These are phyloP conservation scores for Eucalyptus erythrocorys DNA, from an alignment of 345 rosid genomes.

Conservation along the genomic window DNA sequence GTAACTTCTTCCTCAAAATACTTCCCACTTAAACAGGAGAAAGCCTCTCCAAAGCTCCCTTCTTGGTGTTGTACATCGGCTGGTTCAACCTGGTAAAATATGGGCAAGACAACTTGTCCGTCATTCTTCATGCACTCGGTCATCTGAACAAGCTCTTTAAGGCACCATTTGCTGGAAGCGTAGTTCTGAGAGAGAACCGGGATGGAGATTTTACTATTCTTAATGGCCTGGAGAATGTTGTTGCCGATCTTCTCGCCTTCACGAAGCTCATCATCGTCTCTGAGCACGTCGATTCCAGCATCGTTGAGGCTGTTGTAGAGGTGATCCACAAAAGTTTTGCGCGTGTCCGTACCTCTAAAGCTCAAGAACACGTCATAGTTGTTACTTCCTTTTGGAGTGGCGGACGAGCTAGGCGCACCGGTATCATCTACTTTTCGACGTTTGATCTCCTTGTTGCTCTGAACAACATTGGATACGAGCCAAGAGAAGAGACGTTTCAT, in stretches of 20 bases:
- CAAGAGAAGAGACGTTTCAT: no score
- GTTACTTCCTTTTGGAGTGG: neutral
- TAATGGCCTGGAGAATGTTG: neutral
- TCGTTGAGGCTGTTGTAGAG: rapidly evolving
- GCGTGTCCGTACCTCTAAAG: neutral
- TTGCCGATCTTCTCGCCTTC: neutral
- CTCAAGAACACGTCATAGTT: neutral
- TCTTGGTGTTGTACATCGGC: rapidly evolving
- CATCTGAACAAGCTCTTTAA: neutral
- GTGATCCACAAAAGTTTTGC: neutral
- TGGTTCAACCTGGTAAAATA: neutral
- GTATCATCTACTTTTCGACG: no score
- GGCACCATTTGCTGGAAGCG: neutral
- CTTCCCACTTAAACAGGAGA: neutral
- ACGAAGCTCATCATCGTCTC: neutral
- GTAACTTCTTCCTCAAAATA: neutral
- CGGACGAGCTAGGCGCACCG: no score
- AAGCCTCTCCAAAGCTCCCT: neutral
- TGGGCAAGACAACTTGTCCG: neutral
- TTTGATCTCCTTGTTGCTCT: rapidly evolving
- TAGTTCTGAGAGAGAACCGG: neutral
- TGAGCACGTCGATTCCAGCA: neutral
- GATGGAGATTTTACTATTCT: neutral
- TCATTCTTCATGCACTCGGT: neutral
- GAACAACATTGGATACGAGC: rapidly evolving